A percentile compares a stretch with the other conserved stretches of the same genome.
phyloP scores from a whole-genome alignment of 2,329 filamentous ascomycete genomes.

The Trichoderma gracile region DNA sequence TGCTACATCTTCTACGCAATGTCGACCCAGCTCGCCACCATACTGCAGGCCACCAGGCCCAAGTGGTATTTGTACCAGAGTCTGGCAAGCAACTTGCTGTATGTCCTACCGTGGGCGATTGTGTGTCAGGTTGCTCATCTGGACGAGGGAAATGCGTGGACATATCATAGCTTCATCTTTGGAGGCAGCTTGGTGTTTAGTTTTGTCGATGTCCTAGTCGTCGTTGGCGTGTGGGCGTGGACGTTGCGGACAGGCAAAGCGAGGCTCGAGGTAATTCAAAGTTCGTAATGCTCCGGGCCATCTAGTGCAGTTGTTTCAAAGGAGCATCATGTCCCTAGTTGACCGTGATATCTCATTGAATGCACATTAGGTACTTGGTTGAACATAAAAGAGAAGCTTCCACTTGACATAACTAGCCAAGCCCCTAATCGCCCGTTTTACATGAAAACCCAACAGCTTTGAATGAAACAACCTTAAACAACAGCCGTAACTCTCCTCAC shows the following conservation, averaged over 20 bases:
- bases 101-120: conserved; percentile 71
- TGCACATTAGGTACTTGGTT: conserved; percentile 36
- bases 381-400: no score
- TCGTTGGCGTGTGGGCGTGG: conserved; percentile 55
- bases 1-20: conserved; percentile 71
- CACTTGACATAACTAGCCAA: no score
- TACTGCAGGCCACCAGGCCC: conserved; percentile 64
- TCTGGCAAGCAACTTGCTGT: conserved; percentile 65
- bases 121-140: conserved; percentile 54
- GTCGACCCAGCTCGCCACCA: conserved; percentile 63
- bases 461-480: conserved; percentile 30
- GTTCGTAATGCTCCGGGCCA: conserved; percentile 2
- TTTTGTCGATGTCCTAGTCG: conserved; percentile 57
- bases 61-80: conserved; percentile 69
- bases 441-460: no score
- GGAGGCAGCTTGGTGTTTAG: conserved; percentile 68
- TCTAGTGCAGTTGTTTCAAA: no score
- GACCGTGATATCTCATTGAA: conserved; percentile 42
- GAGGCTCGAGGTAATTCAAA: conserved; percentile 41
- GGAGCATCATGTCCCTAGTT: background rate
- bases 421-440: no score
- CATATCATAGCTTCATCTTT: conserved; percentile 66
- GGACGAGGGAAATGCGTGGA: conserved; percentile 60
- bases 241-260: conserved; percentile 48
- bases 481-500: conserved; percentile 71